phyloP scores from a whole-genome alignment of 1,284 basidiomycete species.

The Moesziomyces antarcticus region DNA sequence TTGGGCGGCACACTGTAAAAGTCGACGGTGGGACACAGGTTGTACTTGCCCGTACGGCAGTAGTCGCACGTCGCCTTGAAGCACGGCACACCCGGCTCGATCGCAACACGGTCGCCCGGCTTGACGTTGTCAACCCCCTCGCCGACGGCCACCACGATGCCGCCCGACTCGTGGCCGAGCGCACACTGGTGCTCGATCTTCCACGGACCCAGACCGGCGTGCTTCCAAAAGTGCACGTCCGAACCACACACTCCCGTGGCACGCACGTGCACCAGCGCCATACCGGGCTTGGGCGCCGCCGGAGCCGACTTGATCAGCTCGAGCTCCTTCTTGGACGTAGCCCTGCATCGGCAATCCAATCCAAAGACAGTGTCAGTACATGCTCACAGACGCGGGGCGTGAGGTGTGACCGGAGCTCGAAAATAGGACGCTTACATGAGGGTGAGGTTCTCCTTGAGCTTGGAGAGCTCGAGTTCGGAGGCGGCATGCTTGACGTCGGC shows the following conservation, averaged over 20 bases:
- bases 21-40: conserved; percentile 68
- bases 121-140: conserved; percentile 59
- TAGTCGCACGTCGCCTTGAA: conserved; percentile 70
- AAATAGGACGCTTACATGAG: conserved; percentile 31
- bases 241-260: conserved; percentile 60
- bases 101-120: conserved; percentile 61
- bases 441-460: conserved; percentile 55
- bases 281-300: conserved; percentile 53
- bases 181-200: conserved; percentile 60
- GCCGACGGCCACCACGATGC: conserved; percentile 61
- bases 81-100: conserved; percentile 70
- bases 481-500: conserved; percentile 23
- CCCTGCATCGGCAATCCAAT: conserved; percentile 17
- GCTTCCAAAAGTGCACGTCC: conserved; percentile 72
- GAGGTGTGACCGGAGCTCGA: too few relatives aligned
- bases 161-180: conserved; percentile 64
- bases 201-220: conserved; percentile 66
- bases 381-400: too few relatives aligned
- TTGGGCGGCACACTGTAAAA: conserved; percentile 67
- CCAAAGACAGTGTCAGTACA: background rate
- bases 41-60: conserved; percentile 72
- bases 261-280: conserved; percentile 62
- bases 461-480: conserved; percentile 35
- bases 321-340: conserved; percentile 56
- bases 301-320: conserved; percentile 53